phyloP scores from a whole-genome alignment of 306 rosid genomes.

The Ochetophila trinervis region DNA sequence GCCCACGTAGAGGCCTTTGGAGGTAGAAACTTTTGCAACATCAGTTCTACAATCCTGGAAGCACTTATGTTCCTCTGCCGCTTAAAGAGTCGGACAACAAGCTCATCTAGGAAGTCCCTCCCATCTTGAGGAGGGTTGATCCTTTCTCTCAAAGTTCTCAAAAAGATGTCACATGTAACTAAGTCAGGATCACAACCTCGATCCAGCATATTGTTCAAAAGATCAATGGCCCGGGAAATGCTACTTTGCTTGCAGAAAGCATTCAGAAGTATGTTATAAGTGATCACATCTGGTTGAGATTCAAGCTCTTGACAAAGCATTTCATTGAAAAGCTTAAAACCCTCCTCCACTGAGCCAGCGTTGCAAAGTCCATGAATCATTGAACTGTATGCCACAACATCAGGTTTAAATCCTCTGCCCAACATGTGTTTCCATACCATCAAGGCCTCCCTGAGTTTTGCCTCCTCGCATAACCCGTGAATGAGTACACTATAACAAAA shows the following conservation, averaged over 20 bases:
- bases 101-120: slow-evolving; percentile 80
- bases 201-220: slow-evolving; percentile 72
- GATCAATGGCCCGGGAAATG: slow-evolving; percentile 62
- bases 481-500: slow-evolving; percentile 74
- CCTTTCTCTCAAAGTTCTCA: slow-evolving; percentile 64
- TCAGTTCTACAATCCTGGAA: slow-evolving; percentile 56
- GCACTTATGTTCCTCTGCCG: slow-evolving; percentile 56
- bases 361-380: slow-evolving; percentile 90
- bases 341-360: slow-evolving; percentile 62
- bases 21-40: slow-evolving; percentile 61
- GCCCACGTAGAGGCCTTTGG: slow-evolving; percentile 83
- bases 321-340: slow-evolving; percentile 77
- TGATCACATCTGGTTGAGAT: slow-evolving; percentile 73
- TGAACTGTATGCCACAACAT: slow-evolving; percentile 88
- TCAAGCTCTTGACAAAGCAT: slow-evolving; percentile 67
- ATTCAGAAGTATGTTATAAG: slow-evolving; percentile 70
- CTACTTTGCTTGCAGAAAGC: slow-evolving; percentile 60
- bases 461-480: slow-evolving; percentile 72
- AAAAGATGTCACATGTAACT: slow-evolving; percentile 66
- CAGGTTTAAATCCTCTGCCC: slow-evolving; percentile 69
- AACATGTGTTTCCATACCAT: slow-evolving; percentile 86
- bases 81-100: slow-evolving; percentile 64
- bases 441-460: slow-evolving; percentile 70
- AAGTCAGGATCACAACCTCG: slow-evolving; percentile 78
- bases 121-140: slow-evolving; percentile 80